These are phyloP conservation scores for Pulveroboletus sp. DNA, from an alignment of 768 basidiomycete species.

Conservation along the genomic window DNA sequence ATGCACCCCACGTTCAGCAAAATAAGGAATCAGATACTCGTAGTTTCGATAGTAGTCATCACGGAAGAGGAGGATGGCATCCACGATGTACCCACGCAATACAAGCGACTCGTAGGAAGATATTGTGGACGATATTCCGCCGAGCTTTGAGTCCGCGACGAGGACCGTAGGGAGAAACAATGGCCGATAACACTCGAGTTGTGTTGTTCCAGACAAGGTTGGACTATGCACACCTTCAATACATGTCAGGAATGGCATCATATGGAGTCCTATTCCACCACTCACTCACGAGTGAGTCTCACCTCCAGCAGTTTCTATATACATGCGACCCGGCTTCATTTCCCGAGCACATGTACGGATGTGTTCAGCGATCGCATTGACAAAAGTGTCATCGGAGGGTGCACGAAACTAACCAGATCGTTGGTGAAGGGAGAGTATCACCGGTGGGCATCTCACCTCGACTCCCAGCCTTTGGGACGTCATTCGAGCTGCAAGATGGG, in stretches of 20 bases:
- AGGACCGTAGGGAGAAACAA: slow-evolving; percentile 85
- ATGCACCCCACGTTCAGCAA: slow-evolving; percentile 62
- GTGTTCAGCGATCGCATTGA: slow-evolving; percentile 58
- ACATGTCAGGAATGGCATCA: slow-evolving; percentile 1
- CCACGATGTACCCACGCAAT: slow-evolving; percentile 86
- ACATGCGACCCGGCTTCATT: slow-evolving; percentile 51
- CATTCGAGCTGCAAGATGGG: slow-evolving; percentile 76
- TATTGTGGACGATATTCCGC: slow-evolving; percentile 91
- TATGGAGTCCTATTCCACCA: not conserved
- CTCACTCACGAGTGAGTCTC: slow-evolving; percentile 30
- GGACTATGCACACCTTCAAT: slow-evolving; percentile 86
- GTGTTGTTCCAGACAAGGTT: slow-evolving; percentile 73
- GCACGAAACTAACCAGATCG: slow-evolving; percentile 21
- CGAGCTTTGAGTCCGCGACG: slow-evolving; percentile 83
- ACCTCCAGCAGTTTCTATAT: slow-evolving; percentile 96
- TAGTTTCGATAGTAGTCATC: slow-evolving; percentile 86
- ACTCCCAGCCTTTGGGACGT: slow-evolving; percentile 31
- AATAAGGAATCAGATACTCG: slow-evolving; percentile 77
- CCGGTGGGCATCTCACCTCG: slow-evolving; percentile 23
- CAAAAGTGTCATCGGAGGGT: slow-evolving; percentile 63
- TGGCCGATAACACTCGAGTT: slow-evolving; percentile 81
- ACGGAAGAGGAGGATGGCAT: slow-evolving; percentile 76
- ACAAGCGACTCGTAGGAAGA: slow-evolving; percentile 88
- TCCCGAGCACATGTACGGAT: slow-evolving; percentile 49
- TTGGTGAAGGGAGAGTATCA: not conserved